Evolutionary conservation across 192 early-diverging fungal genomes (phyloP).

Genomic region (Piromyces finnis): DNA sequence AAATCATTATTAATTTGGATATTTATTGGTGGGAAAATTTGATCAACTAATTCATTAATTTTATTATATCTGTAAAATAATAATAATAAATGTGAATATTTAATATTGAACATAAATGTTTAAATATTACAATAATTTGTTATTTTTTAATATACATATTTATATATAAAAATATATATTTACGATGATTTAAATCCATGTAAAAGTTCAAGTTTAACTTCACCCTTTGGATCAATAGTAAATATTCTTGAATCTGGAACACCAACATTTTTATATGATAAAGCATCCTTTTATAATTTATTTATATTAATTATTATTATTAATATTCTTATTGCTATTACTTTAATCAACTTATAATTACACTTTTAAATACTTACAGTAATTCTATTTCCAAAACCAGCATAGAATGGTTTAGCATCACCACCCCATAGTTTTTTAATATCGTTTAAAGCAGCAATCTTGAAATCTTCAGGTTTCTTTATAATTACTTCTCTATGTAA

Average conservation of each 20-base stretch:
- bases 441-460: constrained; percentile 85
- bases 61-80: constrained; percentile 31
- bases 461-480: constrained; percentile 88
- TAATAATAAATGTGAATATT: neutral
- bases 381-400: constrained; percentile 27
- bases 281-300: constrained; percentile 50
- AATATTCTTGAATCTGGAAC: constrained; percentile 87
- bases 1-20: constrained; percentile 32
- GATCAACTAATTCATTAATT: constrained; percentile 83
- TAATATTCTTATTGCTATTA: too few relatives aligned
- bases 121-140: too few relatives aligned
- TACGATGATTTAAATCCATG: constrained; percentile 65
- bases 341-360: too few relatives aligned
- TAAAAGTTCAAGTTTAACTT: constrained; percentile 78
- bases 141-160: too few relatives aligned
- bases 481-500: constrained; percentile 91
- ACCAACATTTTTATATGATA: constrained; percentile 85
- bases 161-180: too few relatives aligned
- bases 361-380: neutral
- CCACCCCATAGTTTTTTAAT: constrained; percentile 78
- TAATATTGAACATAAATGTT: neutral
- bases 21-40: constrained; percentile 66
- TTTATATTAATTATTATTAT: too few relatives aligned
- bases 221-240: constrained; percentile 82
- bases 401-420: constrained; percentile 71